Conservation (phyloP, 2,329 filamentous ascomycete species). For the Beauveria scarabaeidicola region DNA sequence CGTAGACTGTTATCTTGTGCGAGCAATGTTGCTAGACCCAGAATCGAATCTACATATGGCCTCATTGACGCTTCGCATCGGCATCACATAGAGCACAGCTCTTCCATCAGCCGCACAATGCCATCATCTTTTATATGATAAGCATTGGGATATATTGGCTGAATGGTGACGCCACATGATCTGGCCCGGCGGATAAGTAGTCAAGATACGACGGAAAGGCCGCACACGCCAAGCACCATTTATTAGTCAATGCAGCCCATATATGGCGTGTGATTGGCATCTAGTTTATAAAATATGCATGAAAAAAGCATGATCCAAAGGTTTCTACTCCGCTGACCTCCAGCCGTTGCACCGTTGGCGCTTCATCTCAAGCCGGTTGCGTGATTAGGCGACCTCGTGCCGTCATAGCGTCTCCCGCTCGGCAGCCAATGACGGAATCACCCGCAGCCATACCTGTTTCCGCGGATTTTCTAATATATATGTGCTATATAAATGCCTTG, state of each 20-base stretch:
- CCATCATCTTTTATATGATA: background rate
- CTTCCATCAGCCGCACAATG: background rate
- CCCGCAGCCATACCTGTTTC: background rate
- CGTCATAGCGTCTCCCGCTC: background rate
- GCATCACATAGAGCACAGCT: background rate
- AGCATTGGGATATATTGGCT: background rate
- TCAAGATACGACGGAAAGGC: slow-evolving; percentile 22
- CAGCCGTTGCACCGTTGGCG: background rate
- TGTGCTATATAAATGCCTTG: background rate
- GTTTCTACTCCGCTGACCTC: background rate
- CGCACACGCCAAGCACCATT: background rate
- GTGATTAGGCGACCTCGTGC: background rate
- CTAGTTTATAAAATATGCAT: background rate
- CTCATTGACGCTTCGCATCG: background rate
- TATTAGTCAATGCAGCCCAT: background rate
- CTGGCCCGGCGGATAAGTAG: slow-evolving; percentile 35
- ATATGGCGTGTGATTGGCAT: background rate
- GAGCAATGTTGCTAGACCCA: no score
- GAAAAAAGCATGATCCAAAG: background rate
- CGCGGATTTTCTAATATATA: background rate
- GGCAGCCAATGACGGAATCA: background rate
- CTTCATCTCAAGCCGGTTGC: background rate
- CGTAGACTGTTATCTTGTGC: no score
- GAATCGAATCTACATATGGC: no score
- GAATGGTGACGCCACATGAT: slow-evolving; percentile 39